phyloP scores from a whole-genome alignment of 148 eudicot genomes.

The Linanthus parryae region DNA sequence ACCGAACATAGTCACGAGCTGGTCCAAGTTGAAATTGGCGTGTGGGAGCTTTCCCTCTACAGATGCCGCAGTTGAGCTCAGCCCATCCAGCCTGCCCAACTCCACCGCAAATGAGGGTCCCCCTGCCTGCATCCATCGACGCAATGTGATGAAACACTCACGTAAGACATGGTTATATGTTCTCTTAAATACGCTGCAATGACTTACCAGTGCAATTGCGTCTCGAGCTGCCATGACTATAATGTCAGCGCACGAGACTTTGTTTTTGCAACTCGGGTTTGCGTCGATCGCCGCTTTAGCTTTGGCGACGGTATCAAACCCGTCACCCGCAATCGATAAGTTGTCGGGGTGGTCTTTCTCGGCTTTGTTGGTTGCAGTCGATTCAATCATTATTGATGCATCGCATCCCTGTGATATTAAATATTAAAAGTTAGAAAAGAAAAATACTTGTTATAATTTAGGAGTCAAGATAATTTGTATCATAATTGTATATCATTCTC shows the following conservation, averaged over 20 bases:
- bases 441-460: too few relatives aligned
- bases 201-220: conserved; percentile 41
- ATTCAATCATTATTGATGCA: conserved; percentile 60
- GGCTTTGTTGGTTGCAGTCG: conserved; percentile 42
- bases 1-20: conserved; percentile 51
- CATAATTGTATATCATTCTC: too few relatives aligned
- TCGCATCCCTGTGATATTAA: conserved; percentile 54
- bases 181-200: neutral
- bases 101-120: conserved; percentile 64
- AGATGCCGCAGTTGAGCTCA: conserved; percentile 52
- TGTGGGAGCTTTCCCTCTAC: conserved; percentile 62
- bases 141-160: neutral
- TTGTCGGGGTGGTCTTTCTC: conserved; percentile 74
- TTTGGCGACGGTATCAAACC: conserved; percentile 68
- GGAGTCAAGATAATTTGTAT: too few relatives aligned
- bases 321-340: conserved; percentile 69
- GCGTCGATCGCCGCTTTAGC: conserved; percentile 65
- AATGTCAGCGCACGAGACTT: conserved; percentile 72
- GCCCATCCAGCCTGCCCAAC: conserved; percentile 67
- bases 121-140: conserved; percentile 36
- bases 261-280: conserved; percentile 33
- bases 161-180: too few relatives aligned
- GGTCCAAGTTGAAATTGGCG: conserved; percentile 40
- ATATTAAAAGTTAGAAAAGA: too few relatives aligned
- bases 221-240: conserved; percentile 62